Base-by-base conservation (phyloP, 805 yeast species). In the Candida germanica region DNA sequence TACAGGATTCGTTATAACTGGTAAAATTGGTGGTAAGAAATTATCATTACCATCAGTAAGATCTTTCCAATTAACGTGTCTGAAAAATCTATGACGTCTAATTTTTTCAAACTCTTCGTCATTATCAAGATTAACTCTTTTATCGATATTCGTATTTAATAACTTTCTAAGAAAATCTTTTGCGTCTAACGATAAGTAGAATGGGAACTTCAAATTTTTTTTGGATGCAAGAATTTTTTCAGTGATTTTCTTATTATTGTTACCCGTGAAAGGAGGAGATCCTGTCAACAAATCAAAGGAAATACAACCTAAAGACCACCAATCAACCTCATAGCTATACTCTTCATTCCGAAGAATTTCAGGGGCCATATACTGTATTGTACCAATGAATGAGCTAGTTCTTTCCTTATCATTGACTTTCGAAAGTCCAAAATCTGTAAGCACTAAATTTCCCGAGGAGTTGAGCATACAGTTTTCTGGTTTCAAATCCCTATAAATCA, bases 291-390 rank as follows among this genome's bases (percentile, higher is more conserved):
- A 51, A 44, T 68, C 73, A 48, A 45, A 68, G 0, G 69, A 58
- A 15, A 68, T 70, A 37, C 71, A 65, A 2, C 73, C 73, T 34
- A 68, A 50, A 31, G 69, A 66, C 73, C 73, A 68, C 73, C 73
- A 68, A 45, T 68, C 73, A 4, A 67, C 73, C 3, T 60, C 53
- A 41, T 59, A 68, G 36, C 64, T 67, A 37, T 68, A 67, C 3
- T 56, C 50, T 17, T 66, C 67, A 12, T 69, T 69, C 31, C 53
- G 54, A 24, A 68, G 48, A n/a, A 68, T 61, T 40, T 68, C 73
- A 1, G 73, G 73, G 0, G 73, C 73, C 73, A 68, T 68, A 45
- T 68, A 68, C 46, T 67, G 71, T 1, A 70, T 64, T 1, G 73
- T 68, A 6, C 73, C 73, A 12, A 66, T 67, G 47, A 67, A 64